Percentiles rank a stretch among this genome's conserved stretches.
Evolutionary conservation across 768 basidiomycete species (phyloP).

Genomic region (Collybiopsis luxurians): DNA sequence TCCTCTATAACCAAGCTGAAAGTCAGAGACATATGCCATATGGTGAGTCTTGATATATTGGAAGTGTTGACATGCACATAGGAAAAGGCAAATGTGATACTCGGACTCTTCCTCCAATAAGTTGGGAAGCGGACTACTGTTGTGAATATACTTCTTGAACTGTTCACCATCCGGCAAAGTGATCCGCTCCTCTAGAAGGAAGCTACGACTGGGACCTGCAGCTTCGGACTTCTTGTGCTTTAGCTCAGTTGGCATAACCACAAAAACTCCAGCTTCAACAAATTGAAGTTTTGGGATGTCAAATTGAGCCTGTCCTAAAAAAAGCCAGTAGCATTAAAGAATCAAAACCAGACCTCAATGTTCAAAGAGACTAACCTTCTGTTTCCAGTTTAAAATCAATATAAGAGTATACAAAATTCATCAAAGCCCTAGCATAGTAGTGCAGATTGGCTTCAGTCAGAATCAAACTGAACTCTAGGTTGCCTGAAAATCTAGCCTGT

Average conservation of each 20-base stretch:
- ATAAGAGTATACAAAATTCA: neutral
- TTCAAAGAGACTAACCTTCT: too few relatives aligned
- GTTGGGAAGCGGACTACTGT: neutral
- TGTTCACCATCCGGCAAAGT: neutral
- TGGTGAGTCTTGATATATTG: neutral
- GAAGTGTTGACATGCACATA: neutral
- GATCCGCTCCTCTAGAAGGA: neutral
- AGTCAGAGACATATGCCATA: neutral
- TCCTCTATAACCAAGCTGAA: neutral
- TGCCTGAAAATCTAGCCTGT: too few relatives aligned
- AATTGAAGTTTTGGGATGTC: too few relatives aligned
- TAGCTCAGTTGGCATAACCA: neutral
- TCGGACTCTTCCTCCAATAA: neutral
- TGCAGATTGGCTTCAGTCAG: neutral
- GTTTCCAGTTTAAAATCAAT: neutral
- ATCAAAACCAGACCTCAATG: too few relatives aligned
- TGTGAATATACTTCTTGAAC: conserved; percentile 7
- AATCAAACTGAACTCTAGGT: neutral
- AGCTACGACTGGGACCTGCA: neutral
- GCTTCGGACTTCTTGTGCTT: neutral
- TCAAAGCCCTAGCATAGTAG: neutral
- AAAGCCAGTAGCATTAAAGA: too few relatives aligned
- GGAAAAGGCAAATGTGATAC: neutral
- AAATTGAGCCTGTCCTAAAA: too few relatives aligned
- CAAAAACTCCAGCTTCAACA: neutral